Evolutionary conservation across 1,284 basidiomycete species (phyloP), one percentile per base, ranked within the genome.

Genomic region (Trametes versicolor): DNA sequence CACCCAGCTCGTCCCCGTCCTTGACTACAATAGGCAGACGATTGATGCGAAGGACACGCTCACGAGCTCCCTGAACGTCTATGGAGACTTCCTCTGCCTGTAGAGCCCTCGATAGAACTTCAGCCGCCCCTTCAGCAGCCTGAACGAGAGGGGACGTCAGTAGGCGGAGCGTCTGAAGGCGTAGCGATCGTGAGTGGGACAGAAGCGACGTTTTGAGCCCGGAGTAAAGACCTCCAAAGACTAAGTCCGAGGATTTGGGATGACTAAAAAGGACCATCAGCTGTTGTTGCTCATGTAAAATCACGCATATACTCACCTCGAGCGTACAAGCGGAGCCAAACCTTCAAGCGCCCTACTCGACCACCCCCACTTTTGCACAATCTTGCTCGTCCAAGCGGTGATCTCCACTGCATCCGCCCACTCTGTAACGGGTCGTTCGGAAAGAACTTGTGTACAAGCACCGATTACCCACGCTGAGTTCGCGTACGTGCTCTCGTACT

Each of bases 11-110:
- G 63, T 87, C 87, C 8, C 80, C 84, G 53, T 84, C 84, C 54
- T 79, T 80, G 56, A 91, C 79, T 23, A 84, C 78, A 65, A 86
- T 83, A 2, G 82, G 82, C 48, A 93, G 79, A 41, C 88, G 82
- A 8, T 83, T 84, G 17, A 96, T 93, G 34, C 88, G 82, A 67
- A 96, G 78, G 1, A 93, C 87, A 41, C 95, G 87, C 71, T 98
- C 96, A 27, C 96, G 85, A 0, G 92, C 90, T 37, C 94, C 92
- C 66, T 91, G 88, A 1, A 93, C 82, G 56, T 93, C 90, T 50
- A 96, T 78, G 0, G 90, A 79, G 0, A 92, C 86, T 63, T 91
- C 85, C 74, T 97, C 95, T 1, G 90, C 89, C 57, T 89, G 85
- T 6, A 93, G 73, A 73, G 91, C 91, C 23, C 85, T 83, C 65